These are phyloP conservation scores for Cyberlindnera petersonii DNA, from an alignment of 805 yeast species.

Conservation along the genomic window DNA sequence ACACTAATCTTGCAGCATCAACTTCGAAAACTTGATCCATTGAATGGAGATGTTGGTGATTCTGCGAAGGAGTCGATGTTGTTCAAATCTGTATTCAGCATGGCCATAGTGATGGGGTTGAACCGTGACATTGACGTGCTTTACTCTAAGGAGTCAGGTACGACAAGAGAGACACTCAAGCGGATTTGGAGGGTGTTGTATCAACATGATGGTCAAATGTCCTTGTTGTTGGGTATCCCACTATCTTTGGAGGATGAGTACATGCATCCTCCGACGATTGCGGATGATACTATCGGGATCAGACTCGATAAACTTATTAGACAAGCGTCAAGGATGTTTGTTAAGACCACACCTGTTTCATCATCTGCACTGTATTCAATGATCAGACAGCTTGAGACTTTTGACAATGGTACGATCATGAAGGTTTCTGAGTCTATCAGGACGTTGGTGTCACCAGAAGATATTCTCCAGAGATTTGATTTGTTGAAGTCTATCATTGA, in stretches of 20 bases:
- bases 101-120: conserved; percentile 26
- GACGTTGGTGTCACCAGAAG: conserved; percentile 4
- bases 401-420: conserved; percentile 11
- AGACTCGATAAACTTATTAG: conserved; percentile 13
- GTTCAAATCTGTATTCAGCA: conserved; percentile 19
- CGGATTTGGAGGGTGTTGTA: conserved; percentile 21
- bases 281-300: conserved; percentile 1
- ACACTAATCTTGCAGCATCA: conserved; percentile 17
- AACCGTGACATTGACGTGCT: conserved; percentile 22
- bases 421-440: conserved; percentile 13
- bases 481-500: conserved; percentile 5
- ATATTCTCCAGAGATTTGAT: conserved; percentile 5
- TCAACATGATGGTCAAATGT: conserved; percentile 16
- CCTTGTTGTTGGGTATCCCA: conserved; percentile 24
- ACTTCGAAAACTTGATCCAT: conserved; percentile 18
- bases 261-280: conserved; percentile 4
- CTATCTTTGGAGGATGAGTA: conserved; percentile 19
- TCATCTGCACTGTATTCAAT: conserved; percentile 14
- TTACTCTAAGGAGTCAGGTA: conserved; percentile 9
- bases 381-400: conserved; percentile 17
- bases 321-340: conserved; percentile 9
- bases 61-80: conserved; percentile 16
- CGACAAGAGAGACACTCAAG: conserved; percentile 7
- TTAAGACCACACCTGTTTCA: conserved; percentile 7
- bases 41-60: conserved; percentile 25